Base-by-base conservation (phyloP, 768 basidiomycete species). In the Tubosaeta brunneosetosa region DNA sequence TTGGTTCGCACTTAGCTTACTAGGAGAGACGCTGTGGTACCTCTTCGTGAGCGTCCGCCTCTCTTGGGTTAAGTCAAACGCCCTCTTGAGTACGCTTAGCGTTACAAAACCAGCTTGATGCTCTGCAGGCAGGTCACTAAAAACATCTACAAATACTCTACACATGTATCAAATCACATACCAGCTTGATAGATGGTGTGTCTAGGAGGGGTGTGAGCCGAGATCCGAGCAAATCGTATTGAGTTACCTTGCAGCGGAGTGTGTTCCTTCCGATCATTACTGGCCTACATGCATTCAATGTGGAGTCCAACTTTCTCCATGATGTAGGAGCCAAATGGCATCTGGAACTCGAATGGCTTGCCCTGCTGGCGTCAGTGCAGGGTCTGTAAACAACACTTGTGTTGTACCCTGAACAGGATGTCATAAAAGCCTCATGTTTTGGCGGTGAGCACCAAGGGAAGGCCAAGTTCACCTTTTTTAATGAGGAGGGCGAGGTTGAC, bases 371-470 rank as follows among this genome's bases (percentile, higher is more conserved):
- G 13, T 62, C 31, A 55, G 33, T 14, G 31, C 27, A 29, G 10
- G 14, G n/a, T 51, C 47, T 44, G 7, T 6, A 7, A 14, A 27
- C 14, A 14, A 13, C 12, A 9, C 7, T 19, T 32, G 46, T 25
- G 27, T 41, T 51, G 17, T 31, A 84, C 89, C 82, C 91, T 91
- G 84, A 94, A 94, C 41, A 94, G 71, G 38, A 95, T 92, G 64
- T 95, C 93, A 64, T 95, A 94, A 79, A 95, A 97, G 56, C 93
- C 93, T 94, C 93, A 97, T 0, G 88, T 93, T 75, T 93, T 94
- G 22, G 92, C 87, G 16, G 86, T 91, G 54, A 95, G 78, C 25
- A 94, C 91, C 19, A 88, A 90, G 2, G 93, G 92, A 53, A 94
- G 80, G 51, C 93, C 93, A 66, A 91, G 91, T 70, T 95, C 90